These are phyloP conservation scores for Hsuehochloa calcarea DNA, from an alignment of 176 grass and related monocot species.

Conservation along the genomic window DNA sequence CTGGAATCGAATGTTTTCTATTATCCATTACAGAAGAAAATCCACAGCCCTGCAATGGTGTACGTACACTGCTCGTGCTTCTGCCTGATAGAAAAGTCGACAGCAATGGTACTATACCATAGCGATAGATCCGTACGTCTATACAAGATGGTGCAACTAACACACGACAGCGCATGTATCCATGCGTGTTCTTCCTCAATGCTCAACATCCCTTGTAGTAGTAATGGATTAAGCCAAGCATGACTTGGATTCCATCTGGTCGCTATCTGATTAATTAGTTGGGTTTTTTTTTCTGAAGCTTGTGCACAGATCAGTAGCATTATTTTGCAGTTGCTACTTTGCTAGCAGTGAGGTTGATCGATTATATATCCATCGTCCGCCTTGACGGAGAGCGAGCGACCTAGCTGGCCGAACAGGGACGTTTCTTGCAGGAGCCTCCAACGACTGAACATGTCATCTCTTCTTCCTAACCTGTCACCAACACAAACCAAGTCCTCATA, in stretches of 20 bases:
- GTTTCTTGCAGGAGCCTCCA: constrained; percentile 24
- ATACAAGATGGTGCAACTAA: background rate
- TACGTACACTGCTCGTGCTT: too few species aligned
- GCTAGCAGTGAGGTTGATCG: background rate
- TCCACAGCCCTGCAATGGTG: too few species aligned
- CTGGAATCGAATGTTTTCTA: too few species aligned
- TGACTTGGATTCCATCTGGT: background rate
- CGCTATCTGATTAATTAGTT: background rate
- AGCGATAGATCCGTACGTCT: background rate
- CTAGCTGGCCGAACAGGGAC: background rate
- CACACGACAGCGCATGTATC: background rate
- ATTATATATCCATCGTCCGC: background rate
- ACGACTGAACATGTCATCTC: background rate
- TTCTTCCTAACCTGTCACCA: background rate
- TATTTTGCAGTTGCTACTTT: background rate
- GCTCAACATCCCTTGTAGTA: too few species aligned
- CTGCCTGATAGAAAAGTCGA: too few species aligned
- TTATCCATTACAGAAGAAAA: too few species aligned
- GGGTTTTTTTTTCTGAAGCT: background rate
- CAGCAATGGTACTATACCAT: too few species aligned
- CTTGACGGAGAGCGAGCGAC: background rate
- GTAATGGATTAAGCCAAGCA: background rate
- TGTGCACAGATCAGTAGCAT: background rate
- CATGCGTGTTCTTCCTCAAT: background rate
- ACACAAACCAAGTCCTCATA: background rate